A percentile compares a stretch with the other conserved stretches of the same genome.
These are phyloP conservation scores for Lasiosphaeris hirsuta DNA, from an alignment of 495 filamentous ascomycete genomes.

Conservation along the genomic window DNA sequence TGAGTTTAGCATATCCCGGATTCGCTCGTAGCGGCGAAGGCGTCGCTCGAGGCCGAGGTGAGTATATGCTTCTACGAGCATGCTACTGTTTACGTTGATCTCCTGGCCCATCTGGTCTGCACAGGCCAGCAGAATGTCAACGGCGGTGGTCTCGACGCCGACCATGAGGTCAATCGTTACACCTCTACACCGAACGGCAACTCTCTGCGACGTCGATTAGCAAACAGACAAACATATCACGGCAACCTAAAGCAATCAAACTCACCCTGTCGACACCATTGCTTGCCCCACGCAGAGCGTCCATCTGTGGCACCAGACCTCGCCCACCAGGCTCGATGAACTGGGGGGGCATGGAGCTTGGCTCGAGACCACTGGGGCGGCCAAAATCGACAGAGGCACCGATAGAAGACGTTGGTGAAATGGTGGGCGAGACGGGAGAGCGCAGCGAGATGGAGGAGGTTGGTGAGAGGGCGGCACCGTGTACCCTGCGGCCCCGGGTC, in stretches of 20 bases:
- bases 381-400: constrained; percentile 7
- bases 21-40: constrained; percentile 79
- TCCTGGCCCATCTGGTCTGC: constrained; percentile 42
- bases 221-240: background rate
- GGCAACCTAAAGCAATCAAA: constrained; percentile 15
- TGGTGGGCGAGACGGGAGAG: constrained; percentile 12
- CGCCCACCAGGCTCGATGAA: constrained; percentile 33
- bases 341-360: constrained; percentile 9
- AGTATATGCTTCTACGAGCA: constrained; percentile 72
- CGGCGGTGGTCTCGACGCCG: constrained; percentile 67
- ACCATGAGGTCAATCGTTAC: constrained; percentile 61
- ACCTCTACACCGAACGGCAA: constrained; percentile 65
- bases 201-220: constrained; percentile 38
- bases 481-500: constrained; percentile 30
- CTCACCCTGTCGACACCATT: constrained; percentile 73
- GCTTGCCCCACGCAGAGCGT: constrained; percentile 80
- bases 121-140: constrained; percentile 65
- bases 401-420: constrained; percentile 20
- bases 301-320: constrained; percentile 60
- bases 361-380: constrained; percentile 27
- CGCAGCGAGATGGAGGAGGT: constrained; percentile 9
- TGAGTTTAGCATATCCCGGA: constrained; percentile 87
- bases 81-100: constrained; percentile 57
- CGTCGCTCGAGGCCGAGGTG: constrained; percentile 78
- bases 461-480: constrained; percentile 9